Evolutionary conservation across 805 yeast genomes (phyloP).

Genomic region (Suhomyces faveliae): DNA sequence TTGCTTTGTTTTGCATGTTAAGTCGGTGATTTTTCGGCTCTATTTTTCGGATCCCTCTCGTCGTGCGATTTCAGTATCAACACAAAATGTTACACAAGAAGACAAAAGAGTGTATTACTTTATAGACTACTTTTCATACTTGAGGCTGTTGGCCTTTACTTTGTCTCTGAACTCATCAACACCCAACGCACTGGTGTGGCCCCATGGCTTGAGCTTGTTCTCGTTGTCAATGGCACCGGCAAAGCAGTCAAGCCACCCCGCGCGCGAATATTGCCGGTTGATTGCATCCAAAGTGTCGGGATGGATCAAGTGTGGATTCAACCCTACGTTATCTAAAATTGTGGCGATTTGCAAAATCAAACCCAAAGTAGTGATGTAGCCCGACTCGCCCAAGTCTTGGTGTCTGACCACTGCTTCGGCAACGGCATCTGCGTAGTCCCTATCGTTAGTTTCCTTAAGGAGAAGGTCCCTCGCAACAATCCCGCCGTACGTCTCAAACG

Average conservation of each 20-base stretch:
- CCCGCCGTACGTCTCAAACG: constrained; percentile 37
- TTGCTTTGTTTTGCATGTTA: background rate
- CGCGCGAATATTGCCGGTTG: constrained; percentile 23
- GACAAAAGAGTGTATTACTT: background rate
- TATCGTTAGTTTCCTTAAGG: constrained; percentile 19
- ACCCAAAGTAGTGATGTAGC: constrained; percentile 33
- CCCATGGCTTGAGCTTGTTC: constrained; percentile 32
- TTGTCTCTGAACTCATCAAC: constrained; percentile 25
- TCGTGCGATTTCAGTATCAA: constrained; percentile 2
- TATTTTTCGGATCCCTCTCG: background rate
- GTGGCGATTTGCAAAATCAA: constrained; percentile 32
- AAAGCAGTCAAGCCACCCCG: constrained; percentile 32
- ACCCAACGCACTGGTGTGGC: constrained; percentile 35
- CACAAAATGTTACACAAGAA: background rate
- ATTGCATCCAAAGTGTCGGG: constrained; percentile 25
- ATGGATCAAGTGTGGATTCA: constrained; percentile 26
- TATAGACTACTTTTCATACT: constrained; percentile 24
- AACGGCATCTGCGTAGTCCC: constrained; percentile 34
- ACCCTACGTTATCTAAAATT: constrained; percentile 33
- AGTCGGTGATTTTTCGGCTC: background rate
- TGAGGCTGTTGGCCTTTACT: constrained; percentile 25
- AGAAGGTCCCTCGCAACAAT: constrained; percentile 25
- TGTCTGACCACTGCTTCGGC: constrained; percentile 35
- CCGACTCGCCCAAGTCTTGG: constrained; percentile 33
- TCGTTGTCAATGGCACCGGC: constrained; percentile 32